phyloP scores from a whole-genome alignment of 192 early-diverging fungal species.

The Umbelopsis ramanniana region DNA sequence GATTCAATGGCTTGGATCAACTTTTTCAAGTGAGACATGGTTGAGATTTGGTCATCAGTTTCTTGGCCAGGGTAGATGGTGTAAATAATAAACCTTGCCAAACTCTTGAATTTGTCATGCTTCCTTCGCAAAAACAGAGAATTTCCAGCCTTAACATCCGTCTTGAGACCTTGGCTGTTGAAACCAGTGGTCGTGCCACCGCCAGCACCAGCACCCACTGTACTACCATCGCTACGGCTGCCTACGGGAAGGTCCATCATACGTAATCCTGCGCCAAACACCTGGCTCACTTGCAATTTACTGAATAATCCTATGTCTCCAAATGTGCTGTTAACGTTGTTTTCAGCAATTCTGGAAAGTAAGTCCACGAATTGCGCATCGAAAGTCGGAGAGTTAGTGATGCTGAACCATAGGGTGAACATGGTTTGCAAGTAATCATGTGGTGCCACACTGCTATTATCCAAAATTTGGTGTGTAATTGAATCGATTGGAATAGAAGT shows the following conservation, averaged over 20 bases:
- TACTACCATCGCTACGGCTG: slow-evolving; percentile 50
- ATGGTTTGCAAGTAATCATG: slow-evolving; percentile 79
- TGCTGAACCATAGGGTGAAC: slow-evolving; percentile 83
- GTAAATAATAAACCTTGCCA: slow-evolving; percentile 82
- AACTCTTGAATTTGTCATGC: slow-evolving; percentile 58
- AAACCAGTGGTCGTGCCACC: slow-evolving; percentile 47
- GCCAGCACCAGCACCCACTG: slow-evolving; percentile 48
- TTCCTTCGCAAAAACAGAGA: slow-evolving; percentile 42
- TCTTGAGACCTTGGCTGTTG: slow-evolving; percentile 41
- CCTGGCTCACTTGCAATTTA: slow-evolving; percentile 55
- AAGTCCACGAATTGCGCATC: slow-evolving; percentile 76
- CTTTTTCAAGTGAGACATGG: slow-evolving; percentile 67
- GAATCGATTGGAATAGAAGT: slow-evolving; percentile 33
- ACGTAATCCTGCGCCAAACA: slow-evolving; percentile 57
- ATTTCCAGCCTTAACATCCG: slow-evolving; percentile 42
- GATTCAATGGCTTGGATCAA: slow-evolving; percentile 87
- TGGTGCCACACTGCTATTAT: slow-evolving; percentile 42
- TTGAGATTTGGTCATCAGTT: slow-evolving; percentile 49
- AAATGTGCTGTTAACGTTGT: slow-evolving; percentile 44
- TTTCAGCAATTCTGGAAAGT: slow-evolving; percentile 67
- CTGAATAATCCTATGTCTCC: slow-evolving; percentile 58
- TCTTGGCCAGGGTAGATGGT: slow-evolving; percentile 64
- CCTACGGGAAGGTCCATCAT: slow-evolving; percentile 62
- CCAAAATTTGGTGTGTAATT: slow-evolving; percentile 23
- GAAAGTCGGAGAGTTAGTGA: slow-evolving; percentile 59